phyloP scores from a whole-genome alignment of 306 rosid species.

The Cucurbita argyrosperma region DNA sequence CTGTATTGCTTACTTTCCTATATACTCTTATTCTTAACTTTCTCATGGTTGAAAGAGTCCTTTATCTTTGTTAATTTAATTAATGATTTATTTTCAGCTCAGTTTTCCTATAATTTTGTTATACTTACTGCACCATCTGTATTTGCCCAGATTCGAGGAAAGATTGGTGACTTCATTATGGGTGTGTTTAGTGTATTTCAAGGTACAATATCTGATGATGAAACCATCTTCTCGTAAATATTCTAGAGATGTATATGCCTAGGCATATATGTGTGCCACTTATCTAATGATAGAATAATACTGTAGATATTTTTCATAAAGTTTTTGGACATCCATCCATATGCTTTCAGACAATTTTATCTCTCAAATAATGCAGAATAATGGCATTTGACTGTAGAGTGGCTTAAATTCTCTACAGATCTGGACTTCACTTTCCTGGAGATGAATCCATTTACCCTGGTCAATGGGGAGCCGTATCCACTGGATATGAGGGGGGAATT shows the following conservation, averaged over 20 bases:
- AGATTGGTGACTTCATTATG: slow-evolving; percentile 49
- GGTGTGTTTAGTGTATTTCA: slow-evolving; percentile 69
- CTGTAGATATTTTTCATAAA: neutral
- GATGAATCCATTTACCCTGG: slow-evolving; percentile 79
- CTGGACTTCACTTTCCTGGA: slow-evolving; percentile 73
- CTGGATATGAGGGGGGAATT: slow-evolving; percentile 86
- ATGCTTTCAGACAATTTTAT: neutral
- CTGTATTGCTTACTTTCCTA: neutral
- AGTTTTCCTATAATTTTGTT: neutral
- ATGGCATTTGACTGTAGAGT: neutral
- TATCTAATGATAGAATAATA: neutral
- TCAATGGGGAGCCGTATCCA: slow-evolving; percentile 66
- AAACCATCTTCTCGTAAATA: neutral
- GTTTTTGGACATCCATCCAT: neutral
- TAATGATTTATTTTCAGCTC: neutral
- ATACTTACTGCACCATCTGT: slow-evolving; percentile 9
- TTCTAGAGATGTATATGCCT: neutral
- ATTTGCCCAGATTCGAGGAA: slow-evolving; percentile 44
- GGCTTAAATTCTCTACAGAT: slow-evolving; percentile 27
- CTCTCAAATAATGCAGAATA: neutral
- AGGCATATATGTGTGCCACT: neutral
- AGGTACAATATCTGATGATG: slow-evolving; percentile 28
- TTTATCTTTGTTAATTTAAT: neutral
- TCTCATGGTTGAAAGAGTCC: neutral
- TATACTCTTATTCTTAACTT: neutral